Percentiles rank a stretch among this genome's conserved stretches.
Conservation (phyloP, 176 grass and related monocot genomes). For the Areca catechu region DNA sequence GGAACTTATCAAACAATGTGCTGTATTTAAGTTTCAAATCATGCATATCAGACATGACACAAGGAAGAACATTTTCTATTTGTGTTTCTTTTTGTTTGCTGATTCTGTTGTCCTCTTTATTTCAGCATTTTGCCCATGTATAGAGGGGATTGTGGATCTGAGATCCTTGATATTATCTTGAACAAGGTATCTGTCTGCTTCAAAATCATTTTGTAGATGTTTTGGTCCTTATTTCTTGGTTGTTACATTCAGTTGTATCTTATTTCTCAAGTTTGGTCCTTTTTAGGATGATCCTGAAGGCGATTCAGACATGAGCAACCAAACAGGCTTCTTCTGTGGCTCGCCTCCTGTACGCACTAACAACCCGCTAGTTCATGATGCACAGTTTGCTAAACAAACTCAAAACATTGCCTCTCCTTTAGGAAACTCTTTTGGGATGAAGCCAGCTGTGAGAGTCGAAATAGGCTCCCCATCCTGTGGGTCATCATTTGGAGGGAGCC, state of each 20-base stretch:
- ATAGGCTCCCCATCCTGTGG: neutral
- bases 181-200: neutral
- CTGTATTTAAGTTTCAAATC: too few species aligned
- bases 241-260: too few species aligned
- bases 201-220: neutral
- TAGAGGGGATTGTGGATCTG: neutral
- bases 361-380: neutral
- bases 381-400: neutral
- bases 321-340: conserved; percentile 4
- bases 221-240: too few species aligned
- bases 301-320: neutral
- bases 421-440: neutral
- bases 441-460: neutral
- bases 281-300: neutral
- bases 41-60: too few species aligned
- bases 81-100: neutral
- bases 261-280: too few species aligned
- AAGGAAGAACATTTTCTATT: too few species aligned
- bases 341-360: conserved; percentile 7
- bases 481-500: neutral
- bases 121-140: neutral
- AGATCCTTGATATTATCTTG: neutral
- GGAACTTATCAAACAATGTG: too few species aligned
- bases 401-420: neutral
- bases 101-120: neutral